Percentiles rank a stretch among this genome's conserved stretches.
Evolutionary conservation across 2,329 filamentous ascomycete genomes (phyloP).

Genomic region (Dactylellina haptotyla): DNA sequence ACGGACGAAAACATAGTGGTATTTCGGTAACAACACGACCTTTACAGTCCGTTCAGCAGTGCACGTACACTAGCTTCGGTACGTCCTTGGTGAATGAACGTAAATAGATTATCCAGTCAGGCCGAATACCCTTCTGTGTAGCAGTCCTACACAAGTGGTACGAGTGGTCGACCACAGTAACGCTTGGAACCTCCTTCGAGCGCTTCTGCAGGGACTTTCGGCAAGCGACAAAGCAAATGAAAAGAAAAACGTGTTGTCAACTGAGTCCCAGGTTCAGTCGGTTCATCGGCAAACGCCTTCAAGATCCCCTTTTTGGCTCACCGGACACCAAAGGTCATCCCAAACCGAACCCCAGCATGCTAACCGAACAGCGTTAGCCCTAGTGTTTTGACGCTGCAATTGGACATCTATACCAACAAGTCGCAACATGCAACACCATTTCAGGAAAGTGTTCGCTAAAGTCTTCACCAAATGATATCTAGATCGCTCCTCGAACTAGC

Average conservation of each 20-base stretch:
- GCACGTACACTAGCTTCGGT: neutral
- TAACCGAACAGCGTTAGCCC: slow-evolving; percentile 21
- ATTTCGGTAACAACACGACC: no score
- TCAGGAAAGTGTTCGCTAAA: slow-evolving; percentile 23
- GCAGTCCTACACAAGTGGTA: slow-evolving; percentile 1
- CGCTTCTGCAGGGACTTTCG: slow-evolving; percentile 44
- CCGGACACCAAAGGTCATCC: slow-evolving; percentile 3
- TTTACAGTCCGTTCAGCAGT: no score
- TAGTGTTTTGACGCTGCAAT: neutral
- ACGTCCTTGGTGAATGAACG: neutral
- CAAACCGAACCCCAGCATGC: neutral
- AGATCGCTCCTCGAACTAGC: slow-evolving; percentile 3
- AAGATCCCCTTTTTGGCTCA: slow-evolving; percentile 8
- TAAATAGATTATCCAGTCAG: neutral
- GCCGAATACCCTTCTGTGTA: no score
- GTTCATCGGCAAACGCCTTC: slow-evolving; percentile 38
- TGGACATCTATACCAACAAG: neutral
- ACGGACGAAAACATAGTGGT: neutral
- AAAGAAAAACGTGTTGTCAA: slow-evolving; percentile 16
- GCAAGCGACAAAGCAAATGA: slow-evolving; percentile 24
- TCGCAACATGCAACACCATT: neutral
- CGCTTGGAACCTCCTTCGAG: slow-evolving; percentile 38
- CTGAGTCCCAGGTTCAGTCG: slow-evolving; percentile 2
- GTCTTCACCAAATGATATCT: slow-evolving; percentile 29
- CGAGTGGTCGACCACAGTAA: slow-evolving; percentile 4